Evolutionary conservation across 805 yeast species (phyloP).

Genomic region (Kuraishia ogatae): DNA sequence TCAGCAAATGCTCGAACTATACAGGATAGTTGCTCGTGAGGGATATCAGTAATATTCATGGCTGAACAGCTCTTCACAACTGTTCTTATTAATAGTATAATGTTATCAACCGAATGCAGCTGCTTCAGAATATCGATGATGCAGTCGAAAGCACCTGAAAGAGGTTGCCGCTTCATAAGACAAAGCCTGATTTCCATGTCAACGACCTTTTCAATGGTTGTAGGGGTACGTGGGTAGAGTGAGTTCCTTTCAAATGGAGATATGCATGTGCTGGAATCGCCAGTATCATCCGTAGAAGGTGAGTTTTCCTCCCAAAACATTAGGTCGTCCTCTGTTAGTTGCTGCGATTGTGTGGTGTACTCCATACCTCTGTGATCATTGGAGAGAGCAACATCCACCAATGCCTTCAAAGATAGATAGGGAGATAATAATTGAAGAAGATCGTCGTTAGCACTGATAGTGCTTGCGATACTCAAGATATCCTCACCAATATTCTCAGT

Average conservation of each 20-base stretch:
- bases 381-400: not conserved
- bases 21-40: not conserved
- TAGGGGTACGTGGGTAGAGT: not conserved
- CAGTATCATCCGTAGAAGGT: not conserved
- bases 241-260: not conserved
- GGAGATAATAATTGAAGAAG: not conserved
- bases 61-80: not conserved
- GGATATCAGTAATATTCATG: not conserved
- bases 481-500: not conserved
- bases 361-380: not conserved
- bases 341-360: not conserved
- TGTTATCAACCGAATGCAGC: not conserved
- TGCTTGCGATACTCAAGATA: not conserved
- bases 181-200: not conserved
- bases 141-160: not conserved
- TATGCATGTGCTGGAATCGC: not conserved
- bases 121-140: not conserved
- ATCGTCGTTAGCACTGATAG: not conserved
- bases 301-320: not conserved
- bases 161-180: not conserved
- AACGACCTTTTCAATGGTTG: not conserved
- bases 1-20: slow-evolving; percentile 23
- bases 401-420: not conserved
- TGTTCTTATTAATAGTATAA: not conserved
- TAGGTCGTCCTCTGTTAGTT: not conserved